Evolutionary conservation across 73 alveolate genomes (phyloP), one percentile per base, ranked within the genome.

Genomic region (Stentor roeselii): DNA sequence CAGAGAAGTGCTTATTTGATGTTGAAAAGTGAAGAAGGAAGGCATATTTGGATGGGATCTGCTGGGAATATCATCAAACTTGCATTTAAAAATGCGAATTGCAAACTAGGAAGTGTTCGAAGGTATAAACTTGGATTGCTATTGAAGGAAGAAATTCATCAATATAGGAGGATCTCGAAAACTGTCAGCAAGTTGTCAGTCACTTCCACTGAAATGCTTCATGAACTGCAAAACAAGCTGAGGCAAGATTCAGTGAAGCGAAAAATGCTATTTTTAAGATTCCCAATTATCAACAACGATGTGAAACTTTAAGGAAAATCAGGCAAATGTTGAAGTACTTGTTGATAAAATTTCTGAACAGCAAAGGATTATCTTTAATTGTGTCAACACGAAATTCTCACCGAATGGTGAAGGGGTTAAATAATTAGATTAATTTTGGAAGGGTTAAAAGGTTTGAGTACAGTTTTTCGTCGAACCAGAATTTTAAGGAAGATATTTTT

Each of bases 121-220:
- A 77, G 60, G 27, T 59, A 77, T 42, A 75, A 58, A n/a, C 39
- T 60, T 34, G 59, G 38, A 60, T 60, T 88, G 35, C 39, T 38
- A 11, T 27, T 88, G 15, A 76, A 61, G 50, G 67, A 88, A 76
- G 60, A 85, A 74, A 42, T 82, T 32, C 59, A 78, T 3, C 35
- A 76, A 4, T 88, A 84, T 60, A 88, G 78, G 76, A 85, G 82
- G 76, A 87, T 82, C 39, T 60, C 83, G 42, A 76, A 74, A 41
- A 60, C 78, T 3, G 87, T 87, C 50, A 83, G 83, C 58, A 75
- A 85, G 14, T 32, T 78, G 58, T 21, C 75, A 15, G 75, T 88
- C 42, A 89, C 94, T 6, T 58, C 94, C 4, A 86, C 78, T 31
- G 59, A 84, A 78, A 84, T 88, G 94, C 87, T 88, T 39, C 75